These are phyloP conservation scores for Blastobotrys proliferans DNA, from an alignment of 1,139 yeast species.

Conservation along the genomic window DNA sequence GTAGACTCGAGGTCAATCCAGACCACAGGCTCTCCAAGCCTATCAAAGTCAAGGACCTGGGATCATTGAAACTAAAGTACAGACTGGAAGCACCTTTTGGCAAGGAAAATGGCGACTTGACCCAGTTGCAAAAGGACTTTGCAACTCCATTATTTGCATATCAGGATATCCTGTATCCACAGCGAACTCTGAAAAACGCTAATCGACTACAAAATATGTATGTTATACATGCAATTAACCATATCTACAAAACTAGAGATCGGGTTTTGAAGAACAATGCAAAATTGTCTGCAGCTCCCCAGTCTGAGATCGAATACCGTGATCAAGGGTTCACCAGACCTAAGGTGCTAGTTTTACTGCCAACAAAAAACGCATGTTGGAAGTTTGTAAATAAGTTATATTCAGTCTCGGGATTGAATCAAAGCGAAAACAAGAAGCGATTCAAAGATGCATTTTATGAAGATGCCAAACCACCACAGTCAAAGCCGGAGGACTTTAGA, in stretches of 20 bases:
- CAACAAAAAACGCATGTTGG: constrained; percentile 78
- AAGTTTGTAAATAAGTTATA: constrained; percentile 64
- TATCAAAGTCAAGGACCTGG: constrained; percentile 1
- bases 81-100: constrained; percentile 29
- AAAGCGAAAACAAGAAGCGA: constrained; percentile 75
- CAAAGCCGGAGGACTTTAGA: constrained; percentile 80
- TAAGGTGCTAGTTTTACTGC: constrained; percentile 74
- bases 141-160: constrained; percentile 68
- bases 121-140: constrained; percentile 41
- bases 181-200: constrained; percentile 43
- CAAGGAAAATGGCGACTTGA: constrained; percentile 26
- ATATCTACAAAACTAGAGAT: constrained; percentile 81
- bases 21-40: not conserved
- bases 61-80: constrained; percentile 27
- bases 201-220: constrained; percentile 59
- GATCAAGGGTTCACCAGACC: constrained; percentile 98
- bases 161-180: constrained; percentile 66
- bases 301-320: constrained; percentile 53
- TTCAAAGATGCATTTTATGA: constrained; percentile 67
- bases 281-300: constrained; percentile 44
- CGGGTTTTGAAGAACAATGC: constrained; percentile 69
- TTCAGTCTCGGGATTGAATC: constrained; percentile 60
- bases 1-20: constrained; percentile 1
- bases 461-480: constrained; percentile 45
- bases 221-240: constrained; percentile 72